phyloP scores from a whole-genome alignment of 2,329 filamentous ascomycete genomes.

The Stylonectria norvegica region DNA sequence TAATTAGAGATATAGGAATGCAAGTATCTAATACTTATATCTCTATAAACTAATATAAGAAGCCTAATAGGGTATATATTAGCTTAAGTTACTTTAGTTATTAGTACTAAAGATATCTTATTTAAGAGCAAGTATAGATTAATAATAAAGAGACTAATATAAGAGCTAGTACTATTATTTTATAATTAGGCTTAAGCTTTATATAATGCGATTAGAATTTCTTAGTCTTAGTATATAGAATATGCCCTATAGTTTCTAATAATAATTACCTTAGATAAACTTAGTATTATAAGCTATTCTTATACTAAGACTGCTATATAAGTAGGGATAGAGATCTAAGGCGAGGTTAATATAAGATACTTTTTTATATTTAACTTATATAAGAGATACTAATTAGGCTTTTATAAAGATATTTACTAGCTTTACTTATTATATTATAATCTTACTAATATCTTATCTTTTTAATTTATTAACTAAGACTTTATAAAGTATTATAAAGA shows the following conservation, averaged over 20 bases:
- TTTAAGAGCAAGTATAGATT: slow-evolving; percentile 1
- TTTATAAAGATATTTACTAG: slow-evolving; percentile 7
- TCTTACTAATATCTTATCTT: neutral
- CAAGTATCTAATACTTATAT: too few relatives aligned
- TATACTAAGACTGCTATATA: too few relatives aligned
- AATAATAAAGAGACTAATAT: neutral
- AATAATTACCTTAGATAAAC: too few relatives aligned
- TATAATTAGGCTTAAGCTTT: slow-evolving; percentile 1
- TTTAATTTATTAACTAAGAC: slow-evolving; percentile 6
- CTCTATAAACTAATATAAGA: too few relatives aligned
- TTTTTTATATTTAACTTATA: too few relatives aligned
- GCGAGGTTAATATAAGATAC: too few relatives aligned
- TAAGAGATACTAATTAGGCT: slow-evolving; percentile 7
- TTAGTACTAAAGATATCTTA: neutral
- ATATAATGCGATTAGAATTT: slow-evolving; percentile 3
- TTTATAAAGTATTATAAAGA: slow-evolving; percentile 7
- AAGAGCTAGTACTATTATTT: neutral
- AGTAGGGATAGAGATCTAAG: too few relatives aligned
- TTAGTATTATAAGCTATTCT: too few relatives aligned
- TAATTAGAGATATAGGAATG: too few relatives aligned
- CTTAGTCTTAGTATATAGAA: slow-evolving; percentile 5
- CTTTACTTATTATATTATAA: slow-evolving; percentile 5
- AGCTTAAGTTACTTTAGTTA: too few relatives aligned
- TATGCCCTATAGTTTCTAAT: neutral
- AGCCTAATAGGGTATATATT: too few relatives aligned